These are phyloP conservation scores for Bolboschoenus planiculmis DNA, from an alignment of 176 grass and related monocot genomes.

Conservation along the genomic window DNA sequence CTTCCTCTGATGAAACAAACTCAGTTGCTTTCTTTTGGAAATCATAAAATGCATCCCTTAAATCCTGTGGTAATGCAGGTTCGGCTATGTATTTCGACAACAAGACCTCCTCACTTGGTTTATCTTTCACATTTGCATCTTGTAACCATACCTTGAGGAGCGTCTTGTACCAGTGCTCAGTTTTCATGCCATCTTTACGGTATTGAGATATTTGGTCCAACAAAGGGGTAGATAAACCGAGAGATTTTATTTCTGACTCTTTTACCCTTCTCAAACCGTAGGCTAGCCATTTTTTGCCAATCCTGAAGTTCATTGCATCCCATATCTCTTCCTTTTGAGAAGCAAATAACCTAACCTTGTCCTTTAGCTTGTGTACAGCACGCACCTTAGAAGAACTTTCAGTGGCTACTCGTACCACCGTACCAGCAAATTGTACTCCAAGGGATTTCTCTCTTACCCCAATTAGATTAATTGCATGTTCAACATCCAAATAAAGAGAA, in stretches of 20 bases:
- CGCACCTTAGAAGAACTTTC: slow-evolving; percentile 49
- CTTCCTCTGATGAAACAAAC: slow-evolving; percentile 60
- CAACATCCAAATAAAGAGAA: slow-evolving; percentile 57
- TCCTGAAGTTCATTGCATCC: slow-evolving; percentile 74
- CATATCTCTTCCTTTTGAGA: slow-evolving; percentile 89
- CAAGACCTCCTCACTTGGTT: slow-evolving; percentile 55
- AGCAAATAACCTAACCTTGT: slow-evolving; percentile 72
- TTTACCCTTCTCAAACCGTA: slow-evolving; percentile 86
- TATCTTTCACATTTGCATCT: slow-evolving; percentile 58
- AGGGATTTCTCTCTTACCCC: slow-evolving; percentile 31
- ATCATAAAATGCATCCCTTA: slow-evolving; percentile 67
- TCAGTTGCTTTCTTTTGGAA: slow-evolving; percentile 71
- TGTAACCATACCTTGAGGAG: slow-evolving; percentile 90
- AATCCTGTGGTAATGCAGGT: slow-evolving; percentile 63
- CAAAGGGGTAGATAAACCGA: slow-evolving; percentile 72
- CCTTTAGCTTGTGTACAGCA: slow-evolving; percentile 80
- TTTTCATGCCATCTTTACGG: slow-evolving; percentile 93
- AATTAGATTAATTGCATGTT: slow-evolving; percentile 37
- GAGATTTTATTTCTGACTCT: slow-evolving; percentile 91
- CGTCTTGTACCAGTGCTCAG: slow-evolving; percentile 95
- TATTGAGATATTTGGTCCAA: slow-evolving; percentile 77
- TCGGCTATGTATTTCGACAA: slow-evolving; percentile 87
- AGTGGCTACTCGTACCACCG: slow-evolving; percentile 30
- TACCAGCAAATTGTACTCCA: slow-evolving; percentile 71
- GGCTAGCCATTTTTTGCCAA: slow-evolving; percentile 92